Base-by-base conservation (phyloP, 176 grass and related monocot species). In the Oryza glaberrima region DNA sequence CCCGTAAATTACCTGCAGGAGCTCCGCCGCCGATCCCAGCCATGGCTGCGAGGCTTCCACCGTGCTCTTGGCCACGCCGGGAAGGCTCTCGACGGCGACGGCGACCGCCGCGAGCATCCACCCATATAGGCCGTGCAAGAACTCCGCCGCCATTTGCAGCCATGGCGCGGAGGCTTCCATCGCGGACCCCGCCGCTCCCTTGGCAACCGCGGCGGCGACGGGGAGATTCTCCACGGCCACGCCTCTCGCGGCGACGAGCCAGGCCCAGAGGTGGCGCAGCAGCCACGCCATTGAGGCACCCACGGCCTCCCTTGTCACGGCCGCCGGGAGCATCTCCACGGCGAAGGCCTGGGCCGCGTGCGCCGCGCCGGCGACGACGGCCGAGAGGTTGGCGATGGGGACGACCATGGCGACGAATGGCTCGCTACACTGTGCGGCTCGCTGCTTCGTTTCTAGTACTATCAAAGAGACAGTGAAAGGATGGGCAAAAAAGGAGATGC, bases 191-290 rank as follows among this genome's bases (percentile, higher is more conserved):
- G 77, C 76, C 38, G 38, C 77, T 38, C 7, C 28, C 60, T 15
- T 17, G 35, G 77, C 64, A 16, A 44, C 77, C 23, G 45, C 66
- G 0, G 26, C 44, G 45, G 30, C 82, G 11, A 65, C 45, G 4
- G 51, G 67, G 40, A 85, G 52, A 9, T 12, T 23, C 51, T 78
- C 67, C 11, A 3, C 40, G 75, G 75, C 23, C 5, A 35, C 44
- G 16, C 74, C 74, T 26, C 67, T 52, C 10, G 75, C 75, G 0
- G 20, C 44, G 44, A 77, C 75, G 12, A 88, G 46, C 81, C 58
- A 84, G 34, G 75, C 11, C 75, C 68, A 84, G 6, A 84, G 25
- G 70, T 76, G 76, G 35, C 11, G 4, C 48, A 75, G 5, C 25
- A 89, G 19, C 81, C 38, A 40, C 7, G 76, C 81, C 36, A 44